phyloP scores from a whole-genome alignment of 441 rosid species.

The Dalechampia spathulata region DNA sequence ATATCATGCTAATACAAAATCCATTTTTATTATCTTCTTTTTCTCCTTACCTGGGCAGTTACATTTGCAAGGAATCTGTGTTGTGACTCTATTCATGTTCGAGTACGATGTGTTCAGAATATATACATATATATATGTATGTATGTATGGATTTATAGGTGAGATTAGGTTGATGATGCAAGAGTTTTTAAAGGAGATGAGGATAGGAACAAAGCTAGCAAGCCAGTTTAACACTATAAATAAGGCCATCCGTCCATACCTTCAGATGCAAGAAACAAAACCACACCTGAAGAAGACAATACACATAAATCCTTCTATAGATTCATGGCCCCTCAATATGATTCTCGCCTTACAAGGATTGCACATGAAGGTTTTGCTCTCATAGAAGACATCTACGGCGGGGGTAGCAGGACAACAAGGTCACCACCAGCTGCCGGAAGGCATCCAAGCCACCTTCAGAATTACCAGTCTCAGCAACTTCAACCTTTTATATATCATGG shows the following conservation, averaged over 20 bases:
- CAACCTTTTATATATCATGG: slow-evolving; percentile 2
- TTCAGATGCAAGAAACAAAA: no score
- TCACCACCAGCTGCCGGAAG: neutral
- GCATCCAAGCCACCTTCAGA: neutral
- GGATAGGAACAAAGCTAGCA: neutral
- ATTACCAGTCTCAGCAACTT: neutral
- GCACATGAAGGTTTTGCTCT: slow-evolving; percentile 5
- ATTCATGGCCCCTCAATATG: neutral
- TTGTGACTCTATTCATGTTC: no score
- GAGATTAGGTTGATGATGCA: no score
- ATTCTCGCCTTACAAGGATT: neutral
- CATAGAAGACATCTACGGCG: neutral
- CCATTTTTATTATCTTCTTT: no score
- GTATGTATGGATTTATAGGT: no score
- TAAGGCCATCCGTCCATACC: neutral
- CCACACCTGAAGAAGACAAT: no score
- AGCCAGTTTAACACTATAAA: neutral
- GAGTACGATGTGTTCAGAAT: no score
- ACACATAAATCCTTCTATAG: neutral
- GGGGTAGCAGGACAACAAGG: neutral
- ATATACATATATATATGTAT: no score
- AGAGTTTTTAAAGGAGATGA: no score
- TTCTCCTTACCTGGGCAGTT: no score
- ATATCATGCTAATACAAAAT: no score
- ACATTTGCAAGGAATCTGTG: no score